Evolutionary conservation across 2,329 filamentous ascomycete species (phyloP).

Genomic region (Fusarium virguliforme): DNA sequence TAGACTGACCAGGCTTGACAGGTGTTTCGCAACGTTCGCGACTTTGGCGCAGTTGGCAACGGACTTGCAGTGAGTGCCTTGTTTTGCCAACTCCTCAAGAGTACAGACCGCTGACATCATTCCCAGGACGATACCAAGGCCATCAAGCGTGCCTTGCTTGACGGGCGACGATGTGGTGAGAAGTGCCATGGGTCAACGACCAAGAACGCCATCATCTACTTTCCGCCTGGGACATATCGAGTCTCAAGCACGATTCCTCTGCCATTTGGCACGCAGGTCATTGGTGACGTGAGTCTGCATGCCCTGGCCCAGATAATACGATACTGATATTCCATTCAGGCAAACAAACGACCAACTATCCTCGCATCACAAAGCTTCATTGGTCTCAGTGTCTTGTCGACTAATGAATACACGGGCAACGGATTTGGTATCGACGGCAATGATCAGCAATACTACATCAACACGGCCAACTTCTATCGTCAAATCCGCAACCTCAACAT

Average conservation of each 20-base stretch:
- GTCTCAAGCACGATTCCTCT: constrained; percentile 71
- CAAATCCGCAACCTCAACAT: too few species aligned
- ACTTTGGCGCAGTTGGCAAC: too few species aligned
- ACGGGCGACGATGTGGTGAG: constrained; percentile 55
- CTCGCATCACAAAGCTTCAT: constrained; percentile 68
- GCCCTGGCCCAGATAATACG: neutral
- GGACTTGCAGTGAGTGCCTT: too few species aligned
- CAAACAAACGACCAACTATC: constrained; percentile 63
- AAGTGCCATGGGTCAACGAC: constrained; percentile 54
- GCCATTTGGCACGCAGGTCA: constrained; percentile 75
- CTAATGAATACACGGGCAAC: too few species aligned
- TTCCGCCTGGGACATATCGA: constrained; percentile 68
- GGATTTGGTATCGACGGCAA: too few species aligned
- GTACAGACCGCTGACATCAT: too few species aligned
- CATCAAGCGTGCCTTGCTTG: constrained; percentile 64
- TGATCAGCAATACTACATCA: too few species aligned
- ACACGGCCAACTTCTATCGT: too few species aligned
- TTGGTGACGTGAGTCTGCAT: constrained; percentile 53
- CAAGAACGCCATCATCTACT: constrained; percentile 49
- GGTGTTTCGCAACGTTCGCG: too few species aligned
- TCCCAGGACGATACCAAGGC: constrained; percentile 67
- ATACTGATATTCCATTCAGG: too few species aligned
- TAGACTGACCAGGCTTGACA: too few species aligned
- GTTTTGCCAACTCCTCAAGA: too few species aligned
- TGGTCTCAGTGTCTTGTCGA: constrained; percentile 61